phyloP scores from a whole-genome alignment of 2,329 filamentous ascomycete genomes.

The Fusarium gaditjirri region DNA sequence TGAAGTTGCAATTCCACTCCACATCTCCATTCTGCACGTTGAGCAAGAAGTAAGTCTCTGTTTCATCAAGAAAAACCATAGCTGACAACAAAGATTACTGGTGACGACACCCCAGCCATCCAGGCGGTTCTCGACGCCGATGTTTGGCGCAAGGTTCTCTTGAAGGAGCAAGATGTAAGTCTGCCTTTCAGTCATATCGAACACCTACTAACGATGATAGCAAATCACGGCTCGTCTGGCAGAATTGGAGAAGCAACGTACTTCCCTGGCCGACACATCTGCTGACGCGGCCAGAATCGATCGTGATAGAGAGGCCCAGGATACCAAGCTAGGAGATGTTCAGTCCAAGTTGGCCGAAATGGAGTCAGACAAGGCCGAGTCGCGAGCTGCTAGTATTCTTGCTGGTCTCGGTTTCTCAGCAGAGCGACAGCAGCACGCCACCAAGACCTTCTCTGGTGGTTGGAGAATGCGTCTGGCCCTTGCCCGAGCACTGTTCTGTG shows the following conservation, averaged over 20 bases:
- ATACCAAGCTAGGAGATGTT: slow-evolving; percentile 90
- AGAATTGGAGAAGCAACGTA: slow-evolving; percentile 80
- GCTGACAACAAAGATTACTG: slow-evolving; percentile 73
- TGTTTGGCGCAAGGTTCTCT: slow-evolving; percentile 96
- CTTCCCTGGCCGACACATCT: slow-evolving; percentile 89
- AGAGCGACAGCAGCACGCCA: slow-evolving; percentile 90
- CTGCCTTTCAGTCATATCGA: not conserved
- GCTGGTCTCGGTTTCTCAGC: slow-evolving; percentile 96
- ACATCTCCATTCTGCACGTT: slow-evolving; percentile 98
- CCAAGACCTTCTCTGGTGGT: slow-evolving; percentile 98
- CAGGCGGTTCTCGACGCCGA: slow-evolving; percentile 97
- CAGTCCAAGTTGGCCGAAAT: slow-evolving; percentile 94
- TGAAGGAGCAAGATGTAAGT: slow-evolving; percentile 85
- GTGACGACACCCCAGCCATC: slow-evolving; percentile 93
- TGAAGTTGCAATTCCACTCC: slow-evolving; percentile 94
- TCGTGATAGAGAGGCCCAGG: slow-evolving; percentile 86
- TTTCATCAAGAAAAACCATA: not conserved
- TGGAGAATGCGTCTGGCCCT: slow-evolving; percentile 98
- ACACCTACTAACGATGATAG: slow-evolving; percentile 52
- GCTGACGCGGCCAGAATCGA: slow-evolving; percentile 88
- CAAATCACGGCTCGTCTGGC: slow-evolving; percentile 83
- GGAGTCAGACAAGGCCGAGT: slow-evolving; percentile 98
- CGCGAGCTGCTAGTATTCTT: slow-evolving; percentile 92
- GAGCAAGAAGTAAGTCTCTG: slow-evolving; percentile 84
- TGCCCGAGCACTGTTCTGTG: slow-evolving; percentile 95